Base-by-base conservation (phyloP, 169 alveolate species). In the Plasmodium inui region DNA sequence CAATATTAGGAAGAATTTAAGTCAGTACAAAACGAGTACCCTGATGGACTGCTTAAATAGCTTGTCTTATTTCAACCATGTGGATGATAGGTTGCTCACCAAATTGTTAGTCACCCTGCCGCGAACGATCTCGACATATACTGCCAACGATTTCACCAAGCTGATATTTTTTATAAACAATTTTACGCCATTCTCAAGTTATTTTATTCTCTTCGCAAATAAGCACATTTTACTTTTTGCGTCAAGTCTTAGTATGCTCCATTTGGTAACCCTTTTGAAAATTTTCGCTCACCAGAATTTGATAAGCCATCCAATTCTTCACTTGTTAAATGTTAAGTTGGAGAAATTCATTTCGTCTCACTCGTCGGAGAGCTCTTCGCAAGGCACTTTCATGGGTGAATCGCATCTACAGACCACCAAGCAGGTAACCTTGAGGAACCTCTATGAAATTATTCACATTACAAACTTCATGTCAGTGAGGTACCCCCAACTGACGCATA, bases 21-120 rank as follows among this genome's bases (percentile, higher is more conserved):
- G 93, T 76, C 93, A 86, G 70, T 86, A 86, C 80, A 86, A 86
- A 37, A 86, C 81, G 30, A 74, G 34, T 22, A 14, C 80, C 57
- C 80, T 86, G 61, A 22, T 86, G 32, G 93, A 86, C n/a, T 86
- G 93, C 67, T 55, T 86, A 55, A 86, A 86, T 8, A 28, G 80
- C 44, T 34, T 86, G 71, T 86, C 93, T 70, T 86, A 22, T 32
- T 86, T 86, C 44, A 86, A 86, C 70, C 81, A 74, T 78, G 80
- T 34, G 14, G 88, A 86, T 55, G 72, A 86, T 76, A 26, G 61
- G 26, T 0, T 86, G 41, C 57, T 86, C 78, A 86, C 88, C 34
- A 86, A 74, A 76, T 53, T 86, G 10, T 86, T 86, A 76, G 80
- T 86, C 17, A 50, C 73, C 57, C 81, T 86, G 39, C 93, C 93